phyloP scores from a whole-genome alignment of 139 green algal genomes.

The Chlamydomonas eustigma region DNA sequence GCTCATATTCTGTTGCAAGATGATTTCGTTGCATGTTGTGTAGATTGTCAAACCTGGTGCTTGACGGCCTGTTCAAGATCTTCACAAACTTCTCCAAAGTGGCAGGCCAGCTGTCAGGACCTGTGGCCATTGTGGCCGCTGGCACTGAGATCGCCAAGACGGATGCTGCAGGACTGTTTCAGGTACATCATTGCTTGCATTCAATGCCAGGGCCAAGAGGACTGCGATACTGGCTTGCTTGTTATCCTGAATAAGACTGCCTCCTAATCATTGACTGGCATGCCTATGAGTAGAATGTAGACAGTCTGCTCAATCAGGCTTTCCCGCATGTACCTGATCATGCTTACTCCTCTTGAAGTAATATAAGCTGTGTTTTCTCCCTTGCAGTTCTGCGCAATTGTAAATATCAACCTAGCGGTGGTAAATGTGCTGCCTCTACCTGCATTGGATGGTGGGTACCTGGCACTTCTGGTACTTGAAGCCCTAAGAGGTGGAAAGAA shows the following conservation, averaged over 20 bases:
- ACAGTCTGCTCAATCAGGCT: too few species aligned
- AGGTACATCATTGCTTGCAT: too few species aligned
- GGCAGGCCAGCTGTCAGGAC: conserved; percentile 66
- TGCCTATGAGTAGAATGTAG: too few species aligned
- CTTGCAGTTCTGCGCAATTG: conserved; percentile 92
- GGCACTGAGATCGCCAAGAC: conserved; percentile 81
- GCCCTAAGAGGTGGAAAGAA: conserved; percentile 81
- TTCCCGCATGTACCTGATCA: too few species aligned
- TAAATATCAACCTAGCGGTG: conserved; percentile 98
- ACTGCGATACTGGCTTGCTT: too few species aligned
- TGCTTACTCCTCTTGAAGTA: too few species aligned
- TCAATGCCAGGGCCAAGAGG: too few species aligned
- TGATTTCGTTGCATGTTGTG: too few species aligned
- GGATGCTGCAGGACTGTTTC: conserved; percentile 32
- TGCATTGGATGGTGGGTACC: conserved; percentile 92
- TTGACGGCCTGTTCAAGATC: conserved; percentile 61
- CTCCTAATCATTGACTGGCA: too few species aligned
- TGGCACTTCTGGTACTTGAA: conserved; percentile 83
- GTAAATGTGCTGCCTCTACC: conserved; percentile 96
- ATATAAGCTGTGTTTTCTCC: too few species aligned
- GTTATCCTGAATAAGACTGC: too few species aligned
- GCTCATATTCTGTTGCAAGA: too few species aligned
- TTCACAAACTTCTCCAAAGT: conserved; percentile 68
- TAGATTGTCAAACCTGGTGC: conserved; percentile 47
- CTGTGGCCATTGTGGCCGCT: conserved; percentile 91